These are phyloP conservation scores for Tylopilus plumbeoviolaceoides DNA, from an alignment of 768 basidiomycete species.

Conservation along the genomic window DNA sequence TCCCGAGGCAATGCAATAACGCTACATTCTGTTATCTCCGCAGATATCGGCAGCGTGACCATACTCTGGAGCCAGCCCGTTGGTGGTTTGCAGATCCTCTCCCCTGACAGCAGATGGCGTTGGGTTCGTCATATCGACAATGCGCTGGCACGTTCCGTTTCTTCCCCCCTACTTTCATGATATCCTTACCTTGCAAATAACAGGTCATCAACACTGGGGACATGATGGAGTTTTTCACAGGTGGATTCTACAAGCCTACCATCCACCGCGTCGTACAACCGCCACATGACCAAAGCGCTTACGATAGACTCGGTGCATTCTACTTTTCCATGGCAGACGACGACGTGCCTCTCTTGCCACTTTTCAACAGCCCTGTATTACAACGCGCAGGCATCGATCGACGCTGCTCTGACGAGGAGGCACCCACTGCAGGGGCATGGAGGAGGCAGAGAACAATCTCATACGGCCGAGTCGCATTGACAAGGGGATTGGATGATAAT, in stretches of 20 bases:
- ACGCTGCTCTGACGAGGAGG: slow-evolving; percentile 35
- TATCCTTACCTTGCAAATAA: background rate
- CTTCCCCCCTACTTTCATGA: background rate
- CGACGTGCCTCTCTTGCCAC: slow-evolving; percentile 42
- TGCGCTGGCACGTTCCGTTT: slow-evolving; percentile 38
- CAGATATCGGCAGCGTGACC: slow-evolving; percentile 52
- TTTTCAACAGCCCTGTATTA: slow-evolving; percentile 45
- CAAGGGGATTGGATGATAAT: slow-evolving; percentile 34
- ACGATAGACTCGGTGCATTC: slow-evolving; percentile 50
- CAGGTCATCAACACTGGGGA: slow-evolving; percentile 61
- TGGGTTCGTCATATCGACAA: slow-evolving; percentile 58
- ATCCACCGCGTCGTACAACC: slow-evolving; percentile 61
- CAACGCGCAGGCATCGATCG: slow-evolving; percentile 38
- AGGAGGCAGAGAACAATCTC: slow-evolving; percentile 45
- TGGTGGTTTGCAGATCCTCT: slow-evolving; percentile 52
- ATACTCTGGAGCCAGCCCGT: slow-evolving; percentile 61
- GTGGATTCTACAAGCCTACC: slow-evolving; percentile 54
- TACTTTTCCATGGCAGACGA: slow-evolving; percentile 56
- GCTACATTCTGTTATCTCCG: slow-evolving; percentile 36
- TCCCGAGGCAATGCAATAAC: background rate
- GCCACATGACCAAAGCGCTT: slow-evolving; percentile 44
- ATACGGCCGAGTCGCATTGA: slow-evolving; percentile 46
- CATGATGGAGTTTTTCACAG: slow-evolving; percentile 53
- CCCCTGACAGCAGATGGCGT: slow-evolving; percentile 48
- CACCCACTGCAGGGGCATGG: slow-evolving; percentile 50